These are phyloP conservation scores for Hyaloscypha bicolor DNA, from an alignment of 495 filamentous ascomycete genomes.

Conservation along the genomic window DNA sequence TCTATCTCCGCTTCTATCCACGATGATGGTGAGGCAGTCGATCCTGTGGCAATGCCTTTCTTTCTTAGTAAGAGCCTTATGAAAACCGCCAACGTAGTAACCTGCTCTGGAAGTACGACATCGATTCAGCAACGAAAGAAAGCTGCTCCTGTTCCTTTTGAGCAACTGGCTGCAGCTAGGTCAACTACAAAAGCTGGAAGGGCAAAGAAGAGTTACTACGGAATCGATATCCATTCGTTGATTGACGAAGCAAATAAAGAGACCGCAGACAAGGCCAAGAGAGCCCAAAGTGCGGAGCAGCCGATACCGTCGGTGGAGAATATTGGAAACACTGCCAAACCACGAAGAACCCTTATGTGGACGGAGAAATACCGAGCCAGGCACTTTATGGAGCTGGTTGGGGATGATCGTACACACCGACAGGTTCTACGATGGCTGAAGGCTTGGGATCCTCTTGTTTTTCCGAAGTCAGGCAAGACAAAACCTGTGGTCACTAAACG, in stretches of 20 bases:
- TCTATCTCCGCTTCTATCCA: not conserved
- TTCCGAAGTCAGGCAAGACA: slow-evolving; percentile 66
- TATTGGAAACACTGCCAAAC: slow-evolving; percentile 42
- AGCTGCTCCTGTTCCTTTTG: slow-evolving; percentile 56
- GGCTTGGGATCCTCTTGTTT: slow-evolving; percentile 89
- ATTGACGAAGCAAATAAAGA: slow-evolving; percentile 67
- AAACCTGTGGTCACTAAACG: slow-evolving; percentile 43
- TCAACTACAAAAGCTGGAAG: slow-evolving; percentile 68
- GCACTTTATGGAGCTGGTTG: slow-evolving; percentile 89
- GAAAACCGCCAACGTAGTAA: slow-evolving; percentile 50
- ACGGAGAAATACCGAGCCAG: slow-evolving; percentile 90
- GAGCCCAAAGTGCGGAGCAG: slow-evolving; percentile 33
- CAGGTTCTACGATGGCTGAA: slow-evolving; percentile 93
- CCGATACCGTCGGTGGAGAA: slow-evolving; percentile 41
- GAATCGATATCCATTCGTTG: slow-evolving; percentile 83
- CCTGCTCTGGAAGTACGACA: slow-evolving; percentile 66
- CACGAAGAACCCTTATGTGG: slow-evolving; percentile 65
- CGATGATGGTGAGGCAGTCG: slow-evolving; percentile 4
- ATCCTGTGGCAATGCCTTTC: slow-evolving; percentile 27
- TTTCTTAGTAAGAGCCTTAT: slow-evolving; percentile 15
- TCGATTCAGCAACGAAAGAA: slow-evolving; percentile 55
- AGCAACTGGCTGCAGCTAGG: slow-evolving; percentile 68
- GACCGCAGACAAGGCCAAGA: slow-evolving; percentile 33
- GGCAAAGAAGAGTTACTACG: slow-evolving; percentile 85
- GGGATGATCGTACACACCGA: slow-evolving; percentile 92